phyloP scores from a whole-genome alignment of 176 grass and related monocot genomes.

The Carex cristatella region DNA sequence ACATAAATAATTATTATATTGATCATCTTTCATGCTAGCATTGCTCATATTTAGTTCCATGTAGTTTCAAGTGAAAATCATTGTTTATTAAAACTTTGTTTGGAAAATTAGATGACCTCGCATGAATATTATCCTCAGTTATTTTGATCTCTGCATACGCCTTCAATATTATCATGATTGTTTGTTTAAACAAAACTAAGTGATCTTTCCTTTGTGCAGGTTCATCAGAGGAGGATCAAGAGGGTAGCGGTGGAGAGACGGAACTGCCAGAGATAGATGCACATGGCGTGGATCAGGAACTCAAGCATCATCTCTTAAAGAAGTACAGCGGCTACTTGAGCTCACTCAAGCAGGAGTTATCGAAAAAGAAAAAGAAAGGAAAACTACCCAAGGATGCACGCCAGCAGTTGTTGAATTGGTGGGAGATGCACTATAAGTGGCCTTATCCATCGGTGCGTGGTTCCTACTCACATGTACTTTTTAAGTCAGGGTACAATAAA shows the following conservation, averaged over 20 bases:
- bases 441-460: constrained; percentile 79
- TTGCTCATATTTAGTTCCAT: background rate
- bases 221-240: constrained; percentile 92
- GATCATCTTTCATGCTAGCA: background rate
- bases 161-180: background rate
- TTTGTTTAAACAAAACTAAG: background rate
- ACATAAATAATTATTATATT: background rate
- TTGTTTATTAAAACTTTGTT: background rate
- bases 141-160: background rate
- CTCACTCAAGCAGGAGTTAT: constrained; percentile 93
- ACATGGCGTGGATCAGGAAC: constrained; percentile 69
- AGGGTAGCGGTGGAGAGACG: constrained; percentile 73
- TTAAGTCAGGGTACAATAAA: background rate
- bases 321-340: constrained; percentile 99
- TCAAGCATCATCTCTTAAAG: constrained; percentile 92
- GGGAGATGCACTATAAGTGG: constrained; percentile 98
- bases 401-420: constrained; percentile 85
- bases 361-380: constrained; percentile 99
- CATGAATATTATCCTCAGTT: too few relatives aligned
- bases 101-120: background rate
- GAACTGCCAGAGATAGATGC: constrained; percentile 78
- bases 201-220: constrained; percentile 25
- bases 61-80: background rate
- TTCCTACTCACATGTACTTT: background rate
- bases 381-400: constrained; percentile 96